Evolutionary conservation across 805 yeast genomes (phyloP).

Genomic region (Saccharomycopsis malanga): DNA sequence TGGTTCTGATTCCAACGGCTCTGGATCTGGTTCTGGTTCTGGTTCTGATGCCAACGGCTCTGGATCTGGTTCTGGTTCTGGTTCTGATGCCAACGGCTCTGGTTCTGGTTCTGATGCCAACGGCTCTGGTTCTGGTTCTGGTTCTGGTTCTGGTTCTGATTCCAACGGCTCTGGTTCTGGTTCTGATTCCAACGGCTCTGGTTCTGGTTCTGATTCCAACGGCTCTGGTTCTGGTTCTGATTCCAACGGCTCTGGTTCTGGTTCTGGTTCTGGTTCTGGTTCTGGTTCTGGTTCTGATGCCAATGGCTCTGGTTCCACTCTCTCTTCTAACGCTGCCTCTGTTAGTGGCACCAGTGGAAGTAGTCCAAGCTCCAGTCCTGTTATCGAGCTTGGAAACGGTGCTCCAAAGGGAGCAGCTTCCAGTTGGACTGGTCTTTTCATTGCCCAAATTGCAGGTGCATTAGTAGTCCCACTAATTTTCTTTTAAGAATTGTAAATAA

Average conservation of each 20-base stretch:
- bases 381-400: background rate
- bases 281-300: background rate
- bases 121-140: background rate
- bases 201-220: background rate
- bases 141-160: background rate
- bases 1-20: background rate
- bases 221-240: conserved; percentile 2
- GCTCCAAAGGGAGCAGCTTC: background rate
- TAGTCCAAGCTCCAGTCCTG: background rate
- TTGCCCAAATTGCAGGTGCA: background rate
- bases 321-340: background rate
- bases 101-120: background rate
- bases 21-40: background rate
- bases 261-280: background rate
- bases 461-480: background rate
- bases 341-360: background rate
- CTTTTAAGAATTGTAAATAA: background rate
- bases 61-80: background rate
- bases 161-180: conserved; percentile 9
- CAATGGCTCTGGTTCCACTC: background rate
- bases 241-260: background rate
- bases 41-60: background rate
- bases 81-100: background rate
- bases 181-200: background rate
- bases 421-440: background rate